Base-by-base conservation (phyloP, 164 flowering plant species). In the Santalum album region DNA sequence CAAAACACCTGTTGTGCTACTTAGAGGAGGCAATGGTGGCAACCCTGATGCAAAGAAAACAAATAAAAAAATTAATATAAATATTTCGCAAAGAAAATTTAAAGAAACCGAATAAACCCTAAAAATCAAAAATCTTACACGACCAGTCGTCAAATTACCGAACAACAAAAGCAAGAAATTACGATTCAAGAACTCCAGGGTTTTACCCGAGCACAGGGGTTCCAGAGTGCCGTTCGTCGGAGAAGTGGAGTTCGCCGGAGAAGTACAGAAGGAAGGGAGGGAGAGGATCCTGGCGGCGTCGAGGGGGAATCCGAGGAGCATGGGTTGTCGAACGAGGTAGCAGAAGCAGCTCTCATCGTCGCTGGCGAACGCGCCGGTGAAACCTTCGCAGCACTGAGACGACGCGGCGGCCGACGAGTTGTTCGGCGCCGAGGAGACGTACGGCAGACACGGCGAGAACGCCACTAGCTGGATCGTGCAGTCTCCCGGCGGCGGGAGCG, bases 371-470 rank as follows among this genome's bases (percentile, higher is more conserved):
- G 57, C 50, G 4, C 67, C 35, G 24, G 69, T 55, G 66, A 74
- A 66, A 22, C 51, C 52, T 19, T 53, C 53, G 66, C 85, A 78
- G 79, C 88, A 79, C 36, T 26, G 19, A 0, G 65, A 18, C 2
- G 77, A 36, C 2, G 64, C 61, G 7, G 36, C 35, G 25, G 52
- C 57, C 9, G 78, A 40, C 27, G 65, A n/a, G 52, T 78, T 68
- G 64, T 76, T 78, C 10, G 81, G 81, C 25, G 71, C 63, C 9
- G 75, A 51, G 0, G 85, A 59, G 32, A 78, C 58, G 69, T 62
- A 79, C 1, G 75, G 60, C 15, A 79, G 72, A 62, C 85, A 82
- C 1, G 75, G 68, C 2, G 88, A 73, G 59, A 76, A 46, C 3
- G 57, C 49, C 6, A 68, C 65, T 12, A 82, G 72, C 48, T 56